Conservation (phyloP, 2,329 filamentous ascomycete genomes). For the Nigrospora sphaerica region DNA sequence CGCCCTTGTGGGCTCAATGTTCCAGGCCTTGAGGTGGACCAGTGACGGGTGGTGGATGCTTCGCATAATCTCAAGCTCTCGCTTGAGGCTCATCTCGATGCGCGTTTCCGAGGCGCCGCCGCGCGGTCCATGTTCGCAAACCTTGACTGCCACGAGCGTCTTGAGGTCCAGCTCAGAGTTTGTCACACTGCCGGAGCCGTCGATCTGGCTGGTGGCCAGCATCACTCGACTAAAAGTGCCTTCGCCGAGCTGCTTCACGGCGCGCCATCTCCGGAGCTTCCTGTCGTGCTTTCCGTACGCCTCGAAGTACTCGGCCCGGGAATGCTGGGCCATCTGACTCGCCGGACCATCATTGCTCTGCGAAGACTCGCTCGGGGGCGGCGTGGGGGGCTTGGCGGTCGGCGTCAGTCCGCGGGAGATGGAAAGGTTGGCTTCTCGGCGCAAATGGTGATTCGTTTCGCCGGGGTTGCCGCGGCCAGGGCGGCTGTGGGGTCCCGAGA, state of each 20-base stretch:
- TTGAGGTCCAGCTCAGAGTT: slow-evolving; percentile 51
- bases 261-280: slow-evolving; percentile 71
- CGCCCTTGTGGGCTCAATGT: slow-evolving; percentile 72
- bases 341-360: slow-evolving; percentile 35
- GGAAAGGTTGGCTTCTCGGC: slow-evolving; percentile 77
- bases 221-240: slow-evolving; percentile 95
- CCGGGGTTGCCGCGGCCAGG: slow-evolving; percentile 28
- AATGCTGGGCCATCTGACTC: slow-evolving; percentile 31
- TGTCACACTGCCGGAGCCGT: slow-evolving; percentile 25
- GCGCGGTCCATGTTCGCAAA: slow-evolving; percentile 89
- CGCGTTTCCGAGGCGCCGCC: slow-evolving; percentile 90
- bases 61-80: slow-evolving; percentile 91
- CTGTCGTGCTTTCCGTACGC: slow-evolving; percentile 59
- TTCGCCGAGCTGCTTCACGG: slow-evolving; percentile 74
- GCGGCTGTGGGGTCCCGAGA: slow-evolving; percentile 54
- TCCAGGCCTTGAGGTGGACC: slow-evolving; percentile 88
- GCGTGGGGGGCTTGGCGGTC: slow-evolving; percentile 64
- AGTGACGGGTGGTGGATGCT: slow-evolving; percentile 82
- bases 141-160: slow-evolving; percentile 86
- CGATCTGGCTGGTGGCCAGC: slow-evolving; percentile 73
- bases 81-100: slow-evolving; percentile 86
- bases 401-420: slow-evolving; percentile 66
- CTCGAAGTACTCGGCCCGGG: slow-evolving; percentile 58
- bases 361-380: slow-evolving; percentile 72
- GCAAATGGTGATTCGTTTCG: slow-evolving; percentile 42